These are phyloP conservation scores for Ceratocystis destructans DNA, from an alignment of 2,329 filamentous ascomycete species.

Conservation along the genomic window DNA sequence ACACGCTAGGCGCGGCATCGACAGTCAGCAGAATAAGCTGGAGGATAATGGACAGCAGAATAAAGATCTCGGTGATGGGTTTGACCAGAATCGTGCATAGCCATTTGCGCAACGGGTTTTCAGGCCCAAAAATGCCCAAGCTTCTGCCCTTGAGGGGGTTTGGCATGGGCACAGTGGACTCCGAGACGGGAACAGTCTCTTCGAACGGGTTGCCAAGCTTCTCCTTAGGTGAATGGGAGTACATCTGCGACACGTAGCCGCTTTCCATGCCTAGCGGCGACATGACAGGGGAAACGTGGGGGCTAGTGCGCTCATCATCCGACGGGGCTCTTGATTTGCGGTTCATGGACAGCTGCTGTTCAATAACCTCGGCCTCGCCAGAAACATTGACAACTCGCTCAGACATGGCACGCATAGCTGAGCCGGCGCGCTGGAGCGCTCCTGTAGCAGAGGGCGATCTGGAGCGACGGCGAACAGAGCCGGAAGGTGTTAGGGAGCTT, in stretches of 20 bases:
- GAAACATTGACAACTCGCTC: conserved; percentile 96
- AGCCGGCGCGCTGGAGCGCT: conserved; percentile 55
- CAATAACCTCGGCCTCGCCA: conserved; percentile 74
- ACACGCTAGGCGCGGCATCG: conserved; percentile 62
- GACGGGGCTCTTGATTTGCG: conserved; percentile 45
- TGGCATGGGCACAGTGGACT: conserved; percentile 15
- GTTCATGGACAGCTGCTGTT: conserved; percentile 52
- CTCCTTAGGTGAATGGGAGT: conserved; percentile 13
- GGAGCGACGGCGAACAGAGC: conserved; percentile 38
- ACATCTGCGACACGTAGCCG: conserved; percentile 38
- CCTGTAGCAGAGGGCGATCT: conserved; percentile 49
- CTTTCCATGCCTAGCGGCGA: conserved; percentile 31
- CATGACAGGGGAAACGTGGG: conserved; percentile 20
- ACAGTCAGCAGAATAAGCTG: conserved; percentile 81
- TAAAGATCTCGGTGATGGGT: conserved; percentile 71
- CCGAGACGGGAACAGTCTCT: conserved; percentile 20
- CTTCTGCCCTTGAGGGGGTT: conserved; percentile 83
- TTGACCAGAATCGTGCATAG: conserved; percentile 78
- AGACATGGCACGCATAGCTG: conserved; percentile 75
- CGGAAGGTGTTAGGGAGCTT: conserved; percentile 37
- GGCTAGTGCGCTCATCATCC: conserved; percentile 36
- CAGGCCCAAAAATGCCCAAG: conserved; percentile 67
- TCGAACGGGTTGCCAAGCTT: conserved; percentile 18
- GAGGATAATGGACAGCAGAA: conserved; percentile 73
- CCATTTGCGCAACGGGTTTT: conserved; percentile 58